Evolutionary conservation across 495 filamentous ascomycete genomes (phyloP), one percentile per base, ranked within the genome.

Genomic region (Hypoxylon cercidicola): DNA sequence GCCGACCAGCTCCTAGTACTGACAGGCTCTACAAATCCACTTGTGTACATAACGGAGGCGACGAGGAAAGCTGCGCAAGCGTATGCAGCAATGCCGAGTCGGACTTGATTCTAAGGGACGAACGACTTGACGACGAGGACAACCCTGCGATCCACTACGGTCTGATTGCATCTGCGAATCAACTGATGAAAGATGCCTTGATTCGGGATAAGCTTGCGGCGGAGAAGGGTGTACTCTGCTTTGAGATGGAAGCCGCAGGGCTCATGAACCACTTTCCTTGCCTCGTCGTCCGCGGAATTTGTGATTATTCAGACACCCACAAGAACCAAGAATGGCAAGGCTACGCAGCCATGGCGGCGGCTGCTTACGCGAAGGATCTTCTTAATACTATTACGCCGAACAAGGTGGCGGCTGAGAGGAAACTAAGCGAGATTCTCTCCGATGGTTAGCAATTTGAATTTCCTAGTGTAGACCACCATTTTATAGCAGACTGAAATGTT

Each of bases 201-300:
- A 0, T 34, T 3, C 61, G 69, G 3, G 61, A 69, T 48, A 40
- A 40, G 7, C 44, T 66, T 0, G 19, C 25, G 4, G 25, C 18
- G 4, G 49, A 53, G 4, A 21, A 49, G 1, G 3, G 40, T 6
- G 45, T 56, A 1, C 7, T 66, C 0, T 72, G 69, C 53, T 50
- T 66, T 21, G 69, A 72, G 37, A 72, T 66, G 66, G 66, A 64
- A 23, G 66, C 69, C 1, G 66, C 66, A 0, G 66, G 69, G 7
- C 10, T 72, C 8, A 60, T 69, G 55, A 50, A 69, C 12, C 10
- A 51, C 16, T 60, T 72, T 34, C 61, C 61, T 10, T 69, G 53
- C 18, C 48, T 72, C 1, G 70, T 77, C 9, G 74, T 81, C 52
- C 66, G 75, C 7, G 78, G 79, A 2, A 78, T 80, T 21, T 75